Percentiles rank a stretch among this genome's conserved stretches.
Evolutionary conservation across 768 basidiomycete species (phyloP).

Genomic region (Lentinula sp.): DNA sequence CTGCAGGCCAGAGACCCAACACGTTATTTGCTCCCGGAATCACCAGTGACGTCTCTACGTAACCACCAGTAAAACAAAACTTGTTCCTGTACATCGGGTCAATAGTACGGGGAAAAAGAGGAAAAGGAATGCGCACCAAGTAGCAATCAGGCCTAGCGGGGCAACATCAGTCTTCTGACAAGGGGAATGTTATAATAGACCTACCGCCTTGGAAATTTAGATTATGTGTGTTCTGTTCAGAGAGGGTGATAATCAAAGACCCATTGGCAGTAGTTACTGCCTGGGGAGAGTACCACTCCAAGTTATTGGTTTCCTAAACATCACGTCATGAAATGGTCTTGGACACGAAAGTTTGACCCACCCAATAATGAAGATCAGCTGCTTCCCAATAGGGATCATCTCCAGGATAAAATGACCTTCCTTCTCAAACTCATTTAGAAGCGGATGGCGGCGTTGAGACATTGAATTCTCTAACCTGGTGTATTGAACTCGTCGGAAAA

Average conservation of each 20-base stretch:
- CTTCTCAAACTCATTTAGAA: not conserved
- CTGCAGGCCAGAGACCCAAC: constrained; percentile 72
- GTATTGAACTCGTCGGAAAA: constrained; percentile 82
- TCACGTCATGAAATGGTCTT: not conserved
- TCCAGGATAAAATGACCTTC: not conserved
- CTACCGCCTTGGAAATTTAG: constrained; percentile 65
- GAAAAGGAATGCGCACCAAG: constrained; percentile 13
- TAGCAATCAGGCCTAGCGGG: constrained; percentile 4
- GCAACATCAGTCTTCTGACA: not conserved
- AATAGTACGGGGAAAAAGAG: constrained; percentile 35
- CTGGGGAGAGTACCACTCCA: constrained; percentile 87
- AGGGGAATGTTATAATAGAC: constrained; percentile 9
- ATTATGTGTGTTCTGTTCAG: constrained; percentile 52
- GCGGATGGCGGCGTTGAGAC: constrained; percentile 67
- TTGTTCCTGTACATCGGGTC: constrained; percentile 59
- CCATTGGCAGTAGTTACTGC: constrained; percentile 69
- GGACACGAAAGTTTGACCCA: constrained; percentile 12
- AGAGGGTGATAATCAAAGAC: constrained; percentile 65
- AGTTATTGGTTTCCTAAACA: constrained; percentile 49
- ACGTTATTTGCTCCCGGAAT: constrained; percentile 69
- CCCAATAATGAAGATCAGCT: constrained; percentile 76
- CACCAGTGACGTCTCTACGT: constrained; percentile 58
- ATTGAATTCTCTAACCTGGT: constrained; percentile 43
- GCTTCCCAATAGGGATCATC: constrained; percentile 71
- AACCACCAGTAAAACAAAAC: constrained; percentile 85